Evolutionary conservation across 768 basidiomycete genomes (phyloP), one percentile per base, ranked within the genome.

Genomic region (Mycena capillaripes): DNA sequence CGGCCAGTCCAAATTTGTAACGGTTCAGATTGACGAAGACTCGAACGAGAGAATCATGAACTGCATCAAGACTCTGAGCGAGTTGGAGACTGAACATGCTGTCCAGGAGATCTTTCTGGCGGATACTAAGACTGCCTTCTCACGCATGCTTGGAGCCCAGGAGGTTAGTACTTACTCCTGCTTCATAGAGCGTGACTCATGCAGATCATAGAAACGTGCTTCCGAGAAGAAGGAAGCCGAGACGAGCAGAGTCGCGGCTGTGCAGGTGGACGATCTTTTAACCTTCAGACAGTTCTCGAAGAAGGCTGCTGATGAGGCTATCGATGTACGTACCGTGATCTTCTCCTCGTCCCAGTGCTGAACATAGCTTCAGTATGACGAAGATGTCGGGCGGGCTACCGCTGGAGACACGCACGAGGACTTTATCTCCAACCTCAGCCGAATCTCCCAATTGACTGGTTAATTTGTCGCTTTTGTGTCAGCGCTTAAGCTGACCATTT

Each of bases 1-100:
- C 66, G 98, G 98, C 42, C 97, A 99, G 83, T 97, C 96, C 64
- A 97, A 97, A 79, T 97, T 97, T 76, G 94, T 93, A 52, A 91
- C 95, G 0, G 93, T 92, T 2, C 94, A 95, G n/a, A 99, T 99
- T 75, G 98, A 99, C 84, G 98, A 99, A 80, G 98, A 99, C 81
- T 97, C 96, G 7, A 93, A 91, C 75, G 98, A 99, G 82, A 92
- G 98, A 29, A 96, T 99, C 82, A 90, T 98, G 88, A 95, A 93
- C 81, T 99, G 98, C 83, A 93, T 99, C 62, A 94, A 96, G 79
- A 96, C 97, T 1, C 85, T 99, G 77, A 95, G 96, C 75, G 92
- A 96, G 73, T 84, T 97, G 38, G 86, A 91, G 69, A 84, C 86
- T 8, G 84, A 87, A 48, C 82, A 84, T 14, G 85, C 85, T 44